phyloP scores from a whole-genome alignment of 345 rosid species.

The Salix dunnii region DNA sequence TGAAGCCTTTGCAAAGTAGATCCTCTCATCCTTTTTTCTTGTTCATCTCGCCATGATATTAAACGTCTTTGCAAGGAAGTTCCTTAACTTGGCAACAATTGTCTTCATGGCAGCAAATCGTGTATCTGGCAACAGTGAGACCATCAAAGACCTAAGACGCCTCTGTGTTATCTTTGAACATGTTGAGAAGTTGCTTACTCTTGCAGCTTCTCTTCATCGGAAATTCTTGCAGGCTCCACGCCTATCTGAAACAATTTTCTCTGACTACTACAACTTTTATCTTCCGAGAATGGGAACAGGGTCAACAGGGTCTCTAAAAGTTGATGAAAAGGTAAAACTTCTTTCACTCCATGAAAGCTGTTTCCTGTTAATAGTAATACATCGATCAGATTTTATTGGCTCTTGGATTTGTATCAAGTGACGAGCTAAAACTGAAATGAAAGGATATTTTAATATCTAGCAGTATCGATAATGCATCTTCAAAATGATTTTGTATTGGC shows the following conservation, averaged over 20 bases:
- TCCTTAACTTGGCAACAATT: neutral
- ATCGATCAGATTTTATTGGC: neutral
- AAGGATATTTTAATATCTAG: neutral
- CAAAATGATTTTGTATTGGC: neutral
- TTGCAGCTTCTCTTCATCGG: constrained; percentile 86
- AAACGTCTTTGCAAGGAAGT: neutral
- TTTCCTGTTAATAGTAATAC: neutral
- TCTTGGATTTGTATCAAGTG: neutral
- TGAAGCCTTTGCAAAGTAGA: constrained; percentile 64
- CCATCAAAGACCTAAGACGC: constrained; percentile 60
- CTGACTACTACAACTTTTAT: constrained; percentile 54
- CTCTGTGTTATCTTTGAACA: constrained; percentile 64
- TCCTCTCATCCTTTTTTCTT: neutral
- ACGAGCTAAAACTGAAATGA: neutral
- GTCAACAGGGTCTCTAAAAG: constrained; percentile 41
- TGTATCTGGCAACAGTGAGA: constrained; percentile 45
- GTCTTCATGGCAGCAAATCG: constrained; percentile 49
- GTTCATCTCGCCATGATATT: constrained; percentile 6
- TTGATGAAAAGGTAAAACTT: constrained; percentile 36
- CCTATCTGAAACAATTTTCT: constrained; percentile 70
- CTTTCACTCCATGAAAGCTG: constrained; percentile 1
- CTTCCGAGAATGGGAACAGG: constrained; percentile 59
- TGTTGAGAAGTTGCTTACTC: constrained; percentile 65
- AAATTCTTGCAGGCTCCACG: constrained; percentile 69
- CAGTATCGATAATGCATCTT: neutral